Base-by-base conservation (phyloP, 2,329 filamentous ascomycete genomes). In the Cercospora brassicicola region DNA sequence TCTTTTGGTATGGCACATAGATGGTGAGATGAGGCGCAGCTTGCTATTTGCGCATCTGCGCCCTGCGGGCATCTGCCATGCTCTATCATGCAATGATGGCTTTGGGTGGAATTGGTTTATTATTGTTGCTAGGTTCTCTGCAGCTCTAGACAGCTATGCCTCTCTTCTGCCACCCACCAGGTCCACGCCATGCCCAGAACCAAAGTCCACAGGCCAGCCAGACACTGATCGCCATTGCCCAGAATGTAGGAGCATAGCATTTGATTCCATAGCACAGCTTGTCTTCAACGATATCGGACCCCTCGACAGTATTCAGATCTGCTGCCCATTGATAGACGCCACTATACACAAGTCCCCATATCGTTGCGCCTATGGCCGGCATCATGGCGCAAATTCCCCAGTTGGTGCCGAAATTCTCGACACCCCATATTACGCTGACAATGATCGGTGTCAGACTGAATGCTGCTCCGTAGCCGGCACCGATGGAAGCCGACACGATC, bases 361-460 rank as follows among this genome's bases (percentile, higher is more conserved):
- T 85, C 0, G 93, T 93, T 0, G 94, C 93, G 0, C 94, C 95
- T 0, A 91, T 81, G 0, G 95, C 95, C 2, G 95, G 95, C 66
- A 94, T 89, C 84, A 96, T 95, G 51, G 94, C 93, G 7, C 98
- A 89, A 69, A 98, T 94, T 9, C 95, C 95, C 89, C 94, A 99
- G 75, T 99, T 98, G 0, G 95, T 99, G 67, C 93, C 95, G 78
- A 99, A 98, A 78, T 98, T 99, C 82, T 98, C 94, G 0, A 97
- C 93, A 28, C 95, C 95, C 95, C 95, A 99, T 56, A 99, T 73
- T 9, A 97, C 93, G n/a, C 90, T 93, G 73, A 97, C 91, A 66
- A 98, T 92, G 72, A 98, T 94, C 2, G 95, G 95, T 0, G 91
- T 91, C 5, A 98, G 86, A 59, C 89, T 91, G 66, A 70, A 69